phyloP scores from a whole-genome alignment of 345 rosid genomes.

The Bruguiera gymnorhiza region DNA sequence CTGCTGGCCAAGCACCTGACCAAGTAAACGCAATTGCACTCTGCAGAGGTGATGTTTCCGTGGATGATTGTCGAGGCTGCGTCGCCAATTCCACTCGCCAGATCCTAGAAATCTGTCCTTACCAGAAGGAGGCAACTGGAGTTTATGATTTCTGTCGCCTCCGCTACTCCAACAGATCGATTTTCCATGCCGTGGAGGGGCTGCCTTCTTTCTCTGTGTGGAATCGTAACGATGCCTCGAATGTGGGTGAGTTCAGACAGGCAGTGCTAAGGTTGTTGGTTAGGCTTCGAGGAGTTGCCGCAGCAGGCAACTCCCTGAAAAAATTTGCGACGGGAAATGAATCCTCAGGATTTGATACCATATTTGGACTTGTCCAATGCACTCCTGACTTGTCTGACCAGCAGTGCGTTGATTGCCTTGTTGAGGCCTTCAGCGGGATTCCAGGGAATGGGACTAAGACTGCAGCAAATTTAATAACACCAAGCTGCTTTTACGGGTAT shows the following conservation, averaged over 20 bases:
- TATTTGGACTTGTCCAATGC: constrained; percentile 43
- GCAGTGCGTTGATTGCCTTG: constrained; percentile 11
- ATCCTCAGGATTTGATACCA: background rate
- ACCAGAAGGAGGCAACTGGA: background rate
- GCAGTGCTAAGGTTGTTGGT: constrained; percentile 15
- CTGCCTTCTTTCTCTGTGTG: background rate
- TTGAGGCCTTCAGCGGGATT: background rate
- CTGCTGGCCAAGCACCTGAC: too few relatives aligned
- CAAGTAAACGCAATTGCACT: too few relatives aligned
- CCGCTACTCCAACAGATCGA: constrained; percentile 6
- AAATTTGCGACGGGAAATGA: constrained; percentile 43
- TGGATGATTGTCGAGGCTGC: background rate
- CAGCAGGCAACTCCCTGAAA: constrained; percentile 25
- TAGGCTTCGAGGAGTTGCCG: constrained; percentile 22
- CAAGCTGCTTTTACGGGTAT: constrained; percentile 10
- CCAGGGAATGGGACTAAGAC: background rate
- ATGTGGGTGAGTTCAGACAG: constrained; percentile 18
- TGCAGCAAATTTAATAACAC: background rate
- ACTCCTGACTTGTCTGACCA: constrained; percentile 37
- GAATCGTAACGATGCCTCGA: background rate
- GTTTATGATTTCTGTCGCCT: background rate
- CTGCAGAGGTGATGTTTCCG: too few relatives aligned
- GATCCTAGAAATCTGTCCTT: too few relatives aligned
- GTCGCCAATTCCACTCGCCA: background rate
- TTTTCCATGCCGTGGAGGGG: background rate